Percentiles rank a stretch among this genome's conserved stretches.
phyloP scores from a whole-genome alignment of 202 grass and related monocot genomes.

The Eragrostis tef region DNA sequence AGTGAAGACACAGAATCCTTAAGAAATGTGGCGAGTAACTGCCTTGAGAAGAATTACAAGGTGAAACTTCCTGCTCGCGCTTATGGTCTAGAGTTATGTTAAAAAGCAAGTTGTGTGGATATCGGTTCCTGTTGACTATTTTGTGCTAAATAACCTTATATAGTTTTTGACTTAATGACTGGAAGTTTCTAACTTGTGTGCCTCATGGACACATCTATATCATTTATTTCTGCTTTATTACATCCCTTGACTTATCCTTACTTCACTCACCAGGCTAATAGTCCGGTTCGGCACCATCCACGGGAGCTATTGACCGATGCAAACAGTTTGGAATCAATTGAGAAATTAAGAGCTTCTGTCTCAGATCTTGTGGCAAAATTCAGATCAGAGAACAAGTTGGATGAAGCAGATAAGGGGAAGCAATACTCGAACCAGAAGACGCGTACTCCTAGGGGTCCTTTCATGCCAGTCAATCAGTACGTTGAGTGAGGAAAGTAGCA shows the following conservation, averaged over 20 bases:
- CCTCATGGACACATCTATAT: neutral
- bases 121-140: neutral
- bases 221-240: neutral
- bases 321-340: slow-evolving; percentile 61
- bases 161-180: neutral
- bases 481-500: slow-evolving; percentile 28
- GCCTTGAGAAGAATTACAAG: slow-evolving; percentile 64
- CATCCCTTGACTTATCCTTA: slow-evolving; percentile 8
- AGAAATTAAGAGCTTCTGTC: slow-evolving; percentile 56
- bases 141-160: neutral
- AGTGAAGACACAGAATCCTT: slow-evolving; percentile 50
- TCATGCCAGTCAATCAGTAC: slow-evolving; percentile 64
- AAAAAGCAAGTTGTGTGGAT: neutral
- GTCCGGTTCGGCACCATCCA: slow-evolving; percentile 51
- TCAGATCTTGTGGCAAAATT: slow-evolving; percentile 57
- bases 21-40: slow-evolving; percentile 52
- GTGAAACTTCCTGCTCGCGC: slow-evolving; percentile 44
- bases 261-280: slow-evolving; percentile 58
- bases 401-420: slow-evolving; percentile 54
- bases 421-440: slow-evolving; percentile 35
- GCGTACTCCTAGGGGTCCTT: slow-evolving; percentile 68
- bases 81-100: neutral
- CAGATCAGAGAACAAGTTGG: slow-evolving; percentile 53
- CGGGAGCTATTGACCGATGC: slow-evolving; percentile 37
- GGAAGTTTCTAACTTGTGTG: neutral